Base-by-base conservation (phyloP, 495 filamentous ascomycete genomes). In the Immersiella caudata region DNA sequence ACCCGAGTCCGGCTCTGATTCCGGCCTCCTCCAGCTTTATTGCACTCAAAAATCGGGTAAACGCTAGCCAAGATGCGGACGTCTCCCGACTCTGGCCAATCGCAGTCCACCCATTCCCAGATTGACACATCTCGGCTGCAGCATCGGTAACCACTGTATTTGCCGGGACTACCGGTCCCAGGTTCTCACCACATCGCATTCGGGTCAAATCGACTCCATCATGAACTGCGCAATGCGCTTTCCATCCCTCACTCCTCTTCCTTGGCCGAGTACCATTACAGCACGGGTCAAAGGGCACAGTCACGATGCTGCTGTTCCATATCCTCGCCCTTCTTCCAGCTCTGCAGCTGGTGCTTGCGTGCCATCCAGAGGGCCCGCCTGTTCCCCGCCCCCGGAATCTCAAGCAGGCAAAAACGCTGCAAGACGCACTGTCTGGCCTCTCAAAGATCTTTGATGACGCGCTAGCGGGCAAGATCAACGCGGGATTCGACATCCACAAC, bases 401-500 rank as follows among this genome's bases (percentile, higher is more conserved):
- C 2, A 62, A 21, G 9, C 22, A 55, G 16, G 66, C 68, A 27
- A 27, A 36, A 29, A 24, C 25, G 6, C 54, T 70, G 54, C 51
- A 63, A 33, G 56, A 62, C 12, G 65, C 64, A 7, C 36, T 64
- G 1, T 14, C 29, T n/a, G 51, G 54, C 18, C 64, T 70, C 1
- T 26, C 64, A 20, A 40, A 24, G 11, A 20, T 40, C 4, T 46
- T 67, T n/a, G 64, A 70, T 20, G 64, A 51, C n/a, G 68, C 64
- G 0, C 24, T 70, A 6, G 55, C 60, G 5, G 60, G 65, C 11
- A 60, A 64, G 8, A 67, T 73, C 21, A 60, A 58, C 6, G 65
- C 68, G 0, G 71, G 71, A 26, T 73, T 60, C 54, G 62, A 67
- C 24, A 65, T 68, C 12, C 24, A 35, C 3, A 69, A 73, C 35